Conservation (phyloP, 2,329 filamentous ascomycete genomes). For the Aquanectria penicillioides region DNA sequence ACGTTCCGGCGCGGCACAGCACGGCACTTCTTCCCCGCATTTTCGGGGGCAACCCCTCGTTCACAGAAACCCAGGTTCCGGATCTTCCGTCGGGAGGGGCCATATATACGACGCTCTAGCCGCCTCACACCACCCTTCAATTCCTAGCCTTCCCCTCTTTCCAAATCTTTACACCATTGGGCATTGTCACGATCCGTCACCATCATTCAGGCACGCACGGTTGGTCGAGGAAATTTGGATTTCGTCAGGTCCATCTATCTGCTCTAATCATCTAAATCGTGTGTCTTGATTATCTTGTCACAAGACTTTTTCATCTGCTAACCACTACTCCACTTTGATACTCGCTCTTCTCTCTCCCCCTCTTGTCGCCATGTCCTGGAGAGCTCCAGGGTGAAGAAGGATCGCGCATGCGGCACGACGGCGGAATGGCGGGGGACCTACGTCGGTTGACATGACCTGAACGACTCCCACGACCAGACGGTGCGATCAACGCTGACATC, state of each 20-base stretch:
- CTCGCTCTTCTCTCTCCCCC: neutral
- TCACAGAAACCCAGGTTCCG: neutral
- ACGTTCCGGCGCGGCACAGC: neutral
- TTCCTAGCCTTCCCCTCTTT: neutral
- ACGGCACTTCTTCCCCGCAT: conserved; percentile 3
- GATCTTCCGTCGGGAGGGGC: neutral
- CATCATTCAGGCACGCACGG: neutral
- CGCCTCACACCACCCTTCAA: neutral
- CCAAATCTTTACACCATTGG: neutral
- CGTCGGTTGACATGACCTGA: conserved; percentile 8
- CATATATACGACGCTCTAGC: neutral
- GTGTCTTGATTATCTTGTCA: conserved; percentile 1
- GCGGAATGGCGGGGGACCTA: conserved; percentile 8
- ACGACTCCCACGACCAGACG: conserved; percentile 10
- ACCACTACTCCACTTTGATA: neutral
- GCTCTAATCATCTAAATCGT: conserved; percentile 23
- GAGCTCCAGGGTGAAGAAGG: neutral
- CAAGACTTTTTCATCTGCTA: conserved; percentile 6
- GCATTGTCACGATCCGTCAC: neutral
- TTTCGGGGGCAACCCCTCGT: neutral
- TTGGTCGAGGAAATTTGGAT: conserved; percentile 16
- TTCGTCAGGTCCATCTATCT: conserved; percentile 21
- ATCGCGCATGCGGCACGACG: neutral
- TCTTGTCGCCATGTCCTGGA: neutral
- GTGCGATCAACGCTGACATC: conserved; percentile 19